Evolutionary conservation across 371 early-diverging fungal genomes (phyloP).

Genomic region (Parasitella parasitica): DNA sequence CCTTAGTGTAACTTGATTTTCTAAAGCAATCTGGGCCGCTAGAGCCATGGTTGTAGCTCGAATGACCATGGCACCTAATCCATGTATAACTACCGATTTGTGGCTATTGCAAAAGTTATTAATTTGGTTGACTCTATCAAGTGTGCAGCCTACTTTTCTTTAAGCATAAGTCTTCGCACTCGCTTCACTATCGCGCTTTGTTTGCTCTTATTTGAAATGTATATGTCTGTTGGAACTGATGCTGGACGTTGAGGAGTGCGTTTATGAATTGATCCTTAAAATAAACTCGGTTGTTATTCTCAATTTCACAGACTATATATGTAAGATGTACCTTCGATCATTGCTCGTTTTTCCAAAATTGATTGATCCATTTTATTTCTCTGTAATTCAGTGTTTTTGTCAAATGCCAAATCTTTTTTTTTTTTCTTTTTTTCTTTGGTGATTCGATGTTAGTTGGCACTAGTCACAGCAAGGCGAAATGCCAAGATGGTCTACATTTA

Average conservation of each 20-base stretch:
- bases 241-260: slow-evolving; percentile 52
- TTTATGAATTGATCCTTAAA: slow-evolving; percentile 42
- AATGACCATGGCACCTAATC: slow-evolving; percentile 68
- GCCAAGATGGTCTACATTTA: too few relatives aligned
- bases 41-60: slow-evolving; percentile 59
- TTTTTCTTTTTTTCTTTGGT: too few relatives aligned
- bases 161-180: slow-evolving; percentile 46
- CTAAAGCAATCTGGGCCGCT: slow-evolving; percentile 41
- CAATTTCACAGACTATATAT: not conserved
- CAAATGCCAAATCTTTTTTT: not conserved
- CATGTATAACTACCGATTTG: slow-evolving; percentile 59
- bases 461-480: not conserved
- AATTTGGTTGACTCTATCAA: not conserved
- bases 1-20: slow-evolving; percentile 46
- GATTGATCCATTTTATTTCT: not conserved
- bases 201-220: slow-evolving; percentile 54
- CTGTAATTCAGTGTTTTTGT: not conserved
- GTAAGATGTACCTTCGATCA: not conserved
- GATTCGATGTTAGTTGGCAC: not conserved
- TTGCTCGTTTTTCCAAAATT: not conserved
- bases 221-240: slow-evolving; percentile 55
- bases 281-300: not conserved
- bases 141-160: slow-evolving; percentile 33
- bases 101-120: slow-evolving; percentile 21
- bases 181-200: slow-evolving; percentile 36